These are phyloP conservation scores for Pestalotiopsis sp. DNA, from an alignment of 2,329 filamentous ascomycete genomes.

Conservation along the genomic window DNA sequence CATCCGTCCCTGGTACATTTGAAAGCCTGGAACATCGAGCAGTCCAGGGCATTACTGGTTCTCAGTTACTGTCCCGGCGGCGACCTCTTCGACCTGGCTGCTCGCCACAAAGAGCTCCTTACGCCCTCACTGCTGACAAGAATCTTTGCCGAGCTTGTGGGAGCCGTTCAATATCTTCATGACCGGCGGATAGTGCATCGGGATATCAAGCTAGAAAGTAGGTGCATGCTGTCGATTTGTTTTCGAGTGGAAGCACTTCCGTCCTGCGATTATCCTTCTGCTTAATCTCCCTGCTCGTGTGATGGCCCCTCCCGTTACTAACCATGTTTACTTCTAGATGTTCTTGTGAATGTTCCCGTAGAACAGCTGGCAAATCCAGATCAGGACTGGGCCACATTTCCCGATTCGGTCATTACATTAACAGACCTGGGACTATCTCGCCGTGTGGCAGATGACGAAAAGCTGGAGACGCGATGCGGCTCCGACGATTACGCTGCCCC, in stretches of 20 bases:
- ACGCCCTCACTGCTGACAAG: constrained; percentile 73
- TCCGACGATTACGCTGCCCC: constrained; percentile 97
- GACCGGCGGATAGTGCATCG: constrained; percentile 86
- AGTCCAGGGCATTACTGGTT: constrained; percentile 80
- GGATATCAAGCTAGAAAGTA: constrained; percentile 96
- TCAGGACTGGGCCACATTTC: constrained; percentile 73
- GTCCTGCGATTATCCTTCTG: constrained; percentile 21
- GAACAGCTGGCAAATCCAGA: constrained; percentile 65
- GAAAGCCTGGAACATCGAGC: constrained; percentile 87
- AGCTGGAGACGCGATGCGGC: constrained; percentile 91
- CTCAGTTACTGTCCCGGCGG: constrained; percentile 92
- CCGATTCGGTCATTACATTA: constrained; percentile 82
- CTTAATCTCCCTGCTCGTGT: background rate
- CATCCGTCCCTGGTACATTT: constrained; percentile 91
- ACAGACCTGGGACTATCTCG: constrained; percentile 91
- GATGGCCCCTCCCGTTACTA: constrained; percentile 1
- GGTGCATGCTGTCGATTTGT: constrained; percentile 34
- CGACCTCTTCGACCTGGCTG: constrained; percentile 92
- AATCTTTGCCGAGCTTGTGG: constrained; percentile 88
- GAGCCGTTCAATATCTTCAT: constrained; percentile 85
- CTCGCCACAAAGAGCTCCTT: constrained; percentile 68
- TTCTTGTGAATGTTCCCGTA: constrained; percentile 82
- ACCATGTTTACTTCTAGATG: constrained; percentile 57
- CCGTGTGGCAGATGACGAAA: constrained; percentile 81
- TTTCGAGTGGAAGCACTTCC: constrained; percentile 63